Conservation (phyloP, 164 flowering plant species). For the Magnolia kwangsiensis region DNA sequence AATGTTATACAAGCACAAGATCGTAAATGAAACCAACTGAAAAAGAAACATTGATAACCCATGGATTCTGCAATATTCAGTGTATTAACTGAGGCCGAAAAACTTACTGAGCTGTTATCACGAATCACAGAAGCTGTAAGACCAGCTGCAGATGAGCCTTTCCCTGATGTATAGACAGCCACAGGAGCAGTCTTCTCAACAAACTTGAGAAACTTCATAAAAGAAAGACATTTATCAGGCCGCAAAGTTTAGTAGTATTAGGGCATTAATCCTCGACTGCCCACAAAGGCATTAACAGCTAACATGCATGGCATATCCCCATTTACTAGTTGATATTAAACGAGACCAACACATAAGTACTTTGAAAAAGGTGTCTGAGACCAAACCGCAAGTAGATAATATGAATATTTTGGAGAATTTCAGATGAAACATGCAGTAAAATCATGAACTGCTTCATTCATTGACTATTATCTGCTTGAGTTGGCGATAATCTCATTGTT, state of each 20-base stretch:
- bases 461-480: no score
- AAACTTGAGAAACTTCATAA: constrained; percentile 90
- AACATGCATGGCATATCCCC: neutral
- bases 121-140: constrained; percentile 97
- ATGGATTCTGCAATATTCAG: neutral
- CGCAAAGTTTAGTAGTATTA: neutral
- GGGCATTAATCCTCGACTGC: neutral
- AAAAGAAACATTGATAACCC: neutral
- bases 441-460: no score
- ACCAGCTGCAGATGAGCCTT: constrained; percentile 99
- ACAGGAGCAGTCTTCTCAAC: constrained; percentile 99
- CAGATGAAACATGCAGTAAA: no score
- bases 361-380: neutral
- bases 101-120: constrained; percentile 85
- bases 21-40: neutral
- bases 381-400: neutral
- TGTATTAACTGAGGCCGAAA: neutral
- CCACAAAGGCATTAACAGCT: neutral
- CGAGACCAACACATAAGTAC: neutral
- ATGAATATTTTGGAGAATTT: no score
- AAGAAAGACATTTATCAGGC: neutral
- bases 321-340: neutral
- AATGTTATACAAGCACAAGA: neutral
- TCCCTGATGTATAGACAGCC: constrained; percentile 97
- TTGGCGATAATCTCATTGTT: no score